phyloP scores from a whole-genome alignment of 2,329 filamentous ascomycete species.

The Aspergillus chevalieri region DNA sequence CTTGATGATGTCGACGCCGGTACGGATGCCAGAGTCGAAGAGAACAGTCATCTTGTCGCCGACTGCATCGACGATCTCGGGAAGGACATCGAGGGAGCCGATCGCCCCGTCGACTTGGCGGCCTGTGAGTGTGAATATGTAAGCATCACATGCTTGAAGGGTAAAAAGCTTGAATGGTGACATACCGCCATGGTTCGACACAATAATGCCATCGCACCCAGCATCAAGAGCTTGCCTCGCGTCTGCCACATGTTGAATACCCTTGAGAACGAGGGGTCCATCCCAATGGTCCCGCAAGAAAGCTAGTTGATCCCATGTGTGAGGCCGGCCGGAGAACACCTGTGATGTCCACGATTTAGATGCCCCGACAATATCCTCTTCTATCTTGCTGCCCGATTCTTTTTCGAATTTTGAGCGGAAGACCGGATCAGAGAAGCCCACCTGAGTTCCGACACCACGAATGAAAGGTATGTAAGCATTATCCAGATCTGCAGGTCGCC shows the following conservation, averaged over 20 bases:
- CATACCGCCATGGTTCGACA: constrained; percentile 49
- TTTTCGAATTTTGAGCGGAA: constrained; percentile 55
- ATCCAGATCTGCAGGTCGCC: constrained; percentile 62
- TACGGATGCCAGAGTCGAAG: constrained; percentile 48
- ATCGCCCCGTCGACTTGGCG: constrained; percentile 49
- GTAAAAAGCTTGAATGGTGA: not conserved
- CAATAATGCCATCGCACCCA: constrained; percentile 46
- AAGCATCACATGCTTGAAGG: not conserved
- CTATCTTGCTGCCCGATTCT: constrained; percentile 39
- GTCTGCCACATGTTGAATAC: constrained; percentile 48
- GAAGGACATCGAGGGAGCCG: constrained; percentile 48
- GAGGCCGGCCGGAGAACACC: constrained; percentile 48
- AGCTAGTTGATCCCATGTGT: constrained; percentile 58
- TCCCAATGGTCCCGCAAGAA: constrained; percentile 56
- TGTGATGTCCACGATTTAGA: constrained; percentile 48
- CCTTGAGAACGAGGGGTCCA: constrained; percentile 59
- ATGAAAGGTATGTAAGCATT: constrained; percentile 51
- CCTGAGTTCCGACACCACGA: constrained; percentile 51
- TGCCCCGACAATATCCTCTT: constrained; percentile 47
- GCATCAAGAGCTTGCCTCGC: constrained; percentile 40
- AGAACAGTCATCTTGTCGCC: constrained; percentile 43
- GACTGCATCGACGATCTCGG: constrained; percentile 57
- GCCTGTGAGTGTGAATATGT: constrained; percentile 15
- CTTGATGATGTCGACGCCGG: constrained; percentile 47
- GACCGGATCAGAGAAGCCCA: constrained; percentile 62